These are phyloP conservation scores for Penicillium riverlandense DNA, from an alignment of 495 filamentous ascomycete species.

Conservation along the genomic window DNA sequence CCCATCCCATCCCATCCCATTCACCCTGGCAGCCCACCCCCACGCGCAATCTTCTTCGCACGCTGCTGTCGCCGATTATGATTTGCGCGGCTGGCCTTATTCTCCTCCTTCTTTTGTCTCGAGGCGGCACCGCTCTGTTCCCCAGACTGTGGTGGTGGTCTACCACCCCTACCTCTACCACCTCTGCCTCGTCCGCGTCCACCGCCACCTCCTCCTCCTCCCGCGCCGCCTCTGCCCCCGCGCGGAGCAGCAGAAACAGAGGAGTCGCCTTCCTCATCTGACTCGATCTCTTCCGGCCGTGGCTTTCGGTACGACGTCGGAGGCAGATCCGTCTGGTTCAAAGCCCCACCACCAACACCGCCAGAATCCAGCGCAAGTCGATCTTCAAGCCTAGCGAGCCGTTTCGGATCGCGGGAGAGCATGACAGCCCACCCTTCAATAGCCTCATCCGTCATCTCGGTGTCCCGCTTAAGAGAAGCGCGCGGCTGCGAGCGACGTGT, in stretches of 20 bases:
- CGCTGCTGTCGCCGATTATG: slow-evolving; percentile 71
- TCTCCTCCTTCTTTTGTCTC: slow-evolving; percentile 67
- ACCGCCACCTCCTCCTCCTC: slow-evolving; percentile 38
- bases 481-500: slow-evolving; percentile 59
- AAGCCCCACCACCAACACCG: slow-evolving; percentile 13
- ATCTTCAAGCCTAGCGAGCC: slow-evolving; percentile 57
- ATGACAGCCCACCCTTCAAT: slow-evolving; percentile 94
- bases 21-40: slow-evolving; percentile 47
- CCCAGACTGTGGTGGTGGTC: slow-evolving; percentile 15
- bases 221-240: slow-evolving; percentile 43
- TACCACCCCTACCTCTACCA: slow-evolving; percentile 50
- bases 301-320: slow-evolving; percentile 50
- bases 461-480: slow-evolving; percentile 60
- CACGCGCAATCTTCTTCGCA: slow-evolving; percentile 70
- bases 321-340: slow-evolving; percentile 50
- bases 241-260: slow-evolving; percentile 40
- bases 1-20: background rate
- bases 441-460: slow-evolving; percentile 85
- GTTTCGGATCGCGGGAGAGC: slow-evolving; percentile 62
- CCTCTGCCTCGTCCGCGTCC: slow-evolving; percentile 42
- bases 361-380: slow-evolving; percentile 55
- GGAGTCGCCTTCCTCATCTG: slow-evolving; percentile 13
- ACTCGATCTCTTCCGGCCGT: slow-evolving; percentile 27
- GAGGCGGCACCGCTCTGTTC: slow-evolving; percentile 53
- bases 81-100: slow-evolving; percentile 68